These are phyloP conservation scores for Nectriaceae sp. DNA, from an alignment of 2,329 filamentous ascomycete genomes.

Conservation along the genomic window DNA sequence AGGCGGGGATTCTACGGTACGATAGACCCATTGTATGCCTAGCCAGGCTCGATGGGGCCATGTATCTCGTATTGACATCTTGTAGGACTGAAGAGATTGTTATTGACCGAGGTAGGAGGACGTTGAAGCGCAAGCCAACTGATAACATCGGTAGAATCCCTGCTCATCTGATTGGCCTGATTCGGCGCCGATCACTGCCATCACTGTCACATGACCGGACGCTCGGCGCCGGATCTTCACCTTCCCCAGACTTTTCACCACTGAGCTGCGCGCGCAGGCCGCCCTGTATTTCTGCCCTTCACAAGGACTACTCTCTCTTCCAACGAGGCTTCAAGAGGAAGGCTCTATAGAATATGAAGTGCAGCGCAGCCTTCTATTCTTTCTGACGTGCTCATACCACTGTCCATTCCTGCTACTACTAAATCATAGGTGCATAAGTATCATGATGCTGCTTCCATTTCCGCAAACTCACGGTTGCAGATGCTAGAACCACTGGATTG, in stretches of 20 bases:
- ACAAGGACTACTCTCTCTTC: too few species aligned
- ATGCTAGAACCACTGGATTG: conserved; percentile 27
- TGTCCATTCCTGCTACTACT: background rate
- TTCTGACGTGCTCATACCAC: background rate
- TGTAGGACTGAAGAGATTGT: too few species aligned
- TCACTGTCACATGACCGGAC: too few species aligned
- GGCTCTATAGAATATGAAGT: background rate
- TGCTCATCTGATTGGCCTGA: too few species aligned
- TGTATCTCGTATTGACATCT: too few species aligned
- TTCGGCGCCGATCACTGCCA: too few species aligned
- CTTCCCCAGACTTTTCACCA: background rate
- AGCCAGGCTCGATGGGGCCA: too few species aligned
- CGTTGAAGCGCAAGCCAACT: too few species aligned
- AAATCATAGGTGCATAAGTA: conserved; percentile 40
- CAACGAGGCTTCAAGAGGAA: background rate
- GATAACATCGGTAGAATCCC: too few species aligned
- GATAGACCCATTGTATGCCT: too few species aligned
- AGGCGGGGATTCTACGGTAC: background rate
- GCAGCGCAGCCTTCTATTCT: background rate
- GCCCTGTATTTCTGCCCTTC: background rate
- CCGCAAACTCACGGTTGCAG: conserved; percentile 41
- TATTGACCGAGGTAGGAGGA: too few species aligned
- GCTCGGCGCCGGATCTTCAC: background rate
- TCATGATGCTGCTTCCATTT: conserved; percentile 35
- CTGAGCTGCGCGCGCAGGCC: background rate